Evolutionary conservation across 208 protist species (phyloP).

Genomic region (Acanthamoeba royreba): DNA sequence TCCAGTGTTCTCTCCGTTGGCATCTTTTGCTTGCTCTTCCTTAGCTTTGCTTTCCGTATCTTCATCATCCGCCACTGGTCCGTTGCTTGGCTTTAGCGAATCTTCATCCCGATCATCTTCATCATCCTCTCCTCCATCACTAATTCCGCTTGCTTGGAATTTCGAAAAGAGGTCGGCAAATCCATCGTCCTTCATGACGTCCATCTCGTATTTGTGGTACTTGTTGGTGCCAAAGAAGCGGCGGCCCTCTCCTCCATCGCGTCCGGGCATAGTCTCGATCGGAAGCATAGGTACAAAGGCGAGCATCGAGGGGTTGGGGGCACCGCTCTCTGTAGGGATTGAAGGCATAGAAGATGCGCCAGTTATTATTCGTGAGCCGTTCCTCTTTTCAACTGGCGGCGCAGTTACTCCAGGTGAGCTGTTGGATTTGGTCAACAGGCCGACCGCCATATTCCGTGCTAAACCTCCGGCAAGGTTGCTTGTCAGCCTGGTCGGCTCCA

Average conservation of each 20-base stretch:
- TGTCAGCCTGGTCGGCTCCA: too few relatives aligned
- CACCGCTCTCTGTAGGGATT: too few relatives aligned
- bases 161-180: not conserved
- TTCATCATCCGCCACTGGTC: not conserved
- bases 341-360: too few relatives aligned
- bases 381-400: too few relatives aligned
- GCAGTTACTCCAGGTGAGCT: too few relatives aligned
- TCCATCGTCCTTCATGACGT: not conserved
- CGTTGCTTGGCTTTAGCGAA: not conserved
- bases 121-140: not conserved
- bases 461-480: too few relatives aligned
- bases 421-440: too few relatives aligned
- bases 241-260: not conserved
- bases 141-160: not conserved
- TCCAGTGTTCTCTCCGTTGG: not conserved
- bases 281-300: too few relatives aligned
- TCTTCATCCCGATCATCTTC: not conserved
- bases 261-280: too few relatives aligned
- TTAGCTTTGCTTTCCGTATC: not conserved
- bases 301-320: too few relatives aligned
- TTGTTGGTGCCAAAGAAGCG: not conserved
- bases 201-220: slow-evolving; percentile 19
- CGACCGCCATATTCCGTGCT: too few relatives aligned
- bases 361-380: too few relatives aligned
- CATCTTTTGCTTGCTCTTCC: not conserved